Conservation (phyloP, 2,329 filamentous ascomycete species). For the Gnomoniopsis smithogilvyi region DNA sequence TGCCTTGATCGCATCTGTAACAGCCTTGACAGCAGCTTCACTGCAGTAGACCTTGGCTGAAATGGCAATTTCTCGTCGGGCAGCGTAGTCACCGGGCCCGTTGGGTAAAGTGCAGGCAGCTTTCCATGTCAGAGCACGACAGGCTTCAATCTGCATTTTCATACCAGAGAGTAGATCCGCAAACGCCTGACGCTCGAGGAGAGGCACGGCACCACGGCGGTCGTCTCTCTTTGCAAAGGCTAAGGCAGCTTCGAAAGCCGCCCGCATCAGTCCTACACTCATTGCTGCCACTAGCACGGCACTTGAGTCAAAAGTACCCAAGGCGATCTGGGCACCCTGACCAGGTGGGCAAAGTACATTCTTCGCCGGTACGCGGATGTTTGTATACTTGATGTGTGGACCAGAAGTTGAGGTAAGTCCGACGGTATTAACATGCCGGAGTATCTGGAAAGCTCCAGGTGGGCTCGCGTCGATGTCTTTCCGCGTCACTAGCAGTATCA, state of each 20-base stretch:
- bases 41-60: slow-evolving; percentile 49
- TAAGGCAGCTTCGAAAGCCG: slow-evolving; percentile 49
- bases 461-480: slow-evolving; percentile 43
- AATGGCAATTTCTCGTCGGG: slow-evolving; percentile 40
- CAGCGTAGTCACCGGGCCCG: slow-evolving; percentile 33
- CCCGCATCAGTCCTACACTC: slow-evolving; percentile 50
- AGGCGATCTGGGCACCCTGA: slow-evolving; percentile 38
- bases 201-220: slow-evolving; percentile 39
- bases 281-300: slow-evolving; percentile 53
- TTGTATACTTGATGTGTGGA: slow-evolving; percentile 44
- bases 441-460: slow-evolving; percentile 39
- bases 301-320: slow-evolving; percentile 37
- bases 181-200: slow-evolving; percentile 47
- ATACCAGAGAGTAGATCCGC: slow-evolving; percentile 41
- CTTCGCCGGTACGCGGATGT: slow-evolving; percentile 42
- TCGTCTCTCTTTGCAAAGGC: slow-evolving; percentile 44
- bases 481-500: slow-evolving; percentile 48
- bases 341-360: slow-evolving; percentile 45
- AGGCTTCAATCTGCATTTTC: slow-evolving; percentile 22
- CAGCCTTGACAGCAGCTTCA: slow-evolving; percentile 43
- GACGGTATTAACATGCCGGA: slow-evolving; percentile 40
- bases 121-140: slow-evolving; percentile 44
- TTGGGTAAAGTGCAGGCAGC: slow-evolving; percentile 40
- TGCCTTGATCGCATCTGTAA: slow-evolving; percentile 46
- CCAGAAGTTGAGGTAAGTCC: slow-evolving; percentile 48